Evolutionary conservation across 2,329 filamentous ascomycete species (phyloP).

Genomic region (Cladophialophora immunda): DNA sequence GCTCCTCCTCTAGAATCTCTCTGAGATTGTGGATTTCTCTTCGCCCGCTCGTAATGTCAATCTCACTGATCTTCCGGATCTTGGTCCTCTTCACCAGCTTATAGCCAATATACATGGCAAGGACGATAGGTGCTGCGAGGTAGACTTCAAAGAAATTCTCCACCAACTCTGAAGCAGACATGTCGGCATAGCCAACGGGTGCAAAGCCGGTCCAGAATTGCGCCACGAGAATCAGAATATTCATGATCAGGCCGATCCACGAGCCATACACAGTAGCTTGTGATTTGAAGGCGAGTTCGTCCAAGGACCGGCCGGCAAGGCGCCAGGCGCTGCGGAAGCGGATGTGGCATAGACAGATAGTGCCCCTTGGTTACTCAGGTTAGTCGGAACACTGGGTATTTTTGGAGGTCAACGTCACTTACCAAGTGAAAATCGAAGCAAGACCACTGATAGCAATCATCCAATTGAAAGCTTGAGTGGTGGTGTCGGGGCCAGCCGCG

Average conservation of each 20-base stretch:
- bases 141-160: constrained; percentile 44
- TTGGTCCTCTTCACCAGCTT: constrained; percentile 77
- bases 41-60: constrained; percentile 86
- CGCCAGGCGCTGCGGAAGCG: constrained; percentile 71
- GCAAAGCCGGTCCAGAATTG: constrained; percentile 53
- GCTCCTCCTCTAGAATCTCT: constrained; percentile 80
- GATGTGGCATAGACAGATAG: constrained; percentile 72
- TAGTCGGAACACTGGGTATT: not conserved
- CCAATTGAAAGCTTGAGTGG: constrained; percentile 74
- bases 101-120: constrained; percentile 71
- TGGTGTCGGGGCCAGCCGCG: constrained; percentile 55
- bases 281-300: constrained; percentile 72
- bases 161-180: constrained; percentile 38
- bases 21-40: constrained; percentile 79
- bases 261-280: constrained; percentile 69
- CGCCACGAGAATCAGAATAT: constrained; percentile 63
- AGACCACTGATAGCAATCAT: constrained; percentile 78
- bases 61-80: constrained; percentile 74
- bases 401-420: constrained; percentile 57
- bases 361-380: constrained; percentile 56
- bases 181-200: constrained; percentile 40
- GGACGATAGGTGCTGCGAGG: constrained; percentile 43
- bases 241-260: constrained; percentile 67
- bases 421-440: constrained; percentile 78
- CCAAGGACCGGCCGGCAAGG: constrained; percentile 64